Conservation (phyloP, 441 rosid genomes). For the Euphorbia corollata region DNA sequence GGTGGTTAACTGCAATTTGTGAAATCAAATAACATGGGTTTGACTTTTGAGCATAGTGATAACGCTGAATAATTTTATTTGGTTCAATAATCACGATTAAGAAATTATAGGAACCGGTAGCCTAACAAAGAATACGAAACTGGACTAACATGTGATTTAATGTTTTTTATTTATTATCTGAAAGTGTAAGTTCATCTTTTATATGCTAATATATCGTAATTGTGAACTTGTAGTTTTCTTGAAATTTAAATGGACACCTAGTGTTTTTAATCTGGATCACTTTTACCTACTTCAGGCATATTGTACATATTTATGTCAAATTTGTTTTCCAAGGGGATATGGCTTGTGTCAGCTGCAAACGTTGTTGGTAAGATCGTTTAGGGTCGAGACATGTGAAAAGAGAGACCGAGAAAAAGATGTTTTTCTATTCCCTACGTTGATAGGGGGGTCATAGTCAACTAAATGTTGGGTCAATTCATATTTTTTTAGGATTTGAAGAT, state of each 20-base stretch:
- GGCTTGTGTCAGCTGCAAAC: background rate
- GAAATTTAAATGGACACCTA: background rate
- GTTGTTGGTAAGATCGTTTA: background rate
- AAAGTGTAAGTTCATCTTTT: background rate
- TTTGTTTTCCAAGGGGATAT: background rate
- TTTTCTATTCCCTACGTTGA: background rate
- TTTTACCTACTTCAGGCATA: background rate
- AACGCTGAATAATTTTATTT: background rate
- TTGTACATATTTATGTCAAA: background rate
- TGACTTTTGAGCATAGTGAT: background rate
- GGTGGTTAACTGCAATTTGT: background rate
- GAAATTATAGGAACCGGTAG: background rate
- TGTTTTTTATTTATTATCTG: background rate
- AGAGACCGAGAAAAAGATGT: background rate
- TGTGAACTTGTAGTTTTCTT: too few species aligned
- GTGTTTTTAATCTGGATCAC: background rate
- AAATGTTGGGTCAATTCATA: background rate
- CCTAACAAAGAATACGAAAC: background rate
- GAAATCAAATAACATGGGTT: background rate
- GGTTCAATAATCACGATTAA: background rate
- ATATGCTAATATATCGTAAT: background rate
- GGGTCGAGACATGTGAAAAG: background rate
- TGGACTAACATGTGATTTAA: background rate
- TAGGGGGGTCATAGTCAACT: background rate
- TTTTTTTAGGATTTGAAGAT: background rate